Evolutionary conservation across 2,329 filamentous ascomycete species (phyloP), one percentile per base, ranked within the genome.

Genomic region (Colletotrichum higginsianum): DNA sequence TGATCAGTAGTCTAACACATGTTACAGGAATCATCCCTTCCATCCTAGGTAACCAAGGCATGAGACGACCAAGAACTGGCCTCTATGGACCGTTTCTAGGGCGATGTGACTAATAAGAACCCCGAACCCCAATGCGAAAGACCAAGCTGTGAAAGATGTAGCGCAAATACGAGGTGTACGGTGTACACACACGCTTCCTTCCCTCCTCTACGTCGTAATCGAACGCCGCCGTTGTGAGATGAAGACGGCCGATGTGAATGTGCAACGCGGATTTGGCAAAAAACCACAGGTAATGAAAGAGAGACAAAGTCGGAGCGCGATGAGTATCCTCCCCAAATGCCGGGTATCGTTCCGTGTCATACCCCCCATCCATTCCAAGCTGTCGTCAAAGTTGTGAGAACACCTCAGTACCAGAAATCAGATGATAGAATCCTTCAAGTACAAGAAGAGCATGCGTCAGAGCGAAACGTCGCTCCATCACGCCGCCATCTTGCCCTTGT

Each of bases 401-500:
- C 26, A 58, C 46, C 44, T 60, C 53, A 12, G 66, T 38, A 69
- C 46, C 60, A 44, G 52, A 49, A 42, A 40, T 53, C 40, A 58
- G 23, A 63, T 26, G 61, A 38, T 40, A 62, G 21, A 61, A 55
- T 61, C 15, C 13, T n/a, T 35, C 44, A 44, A 42, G 21, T 16
- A 26, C 38, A 38, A 42, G 21, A 18, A 4, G 49, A 16, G 35
- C 42, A 12, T 44, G 23, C 23, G 30, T 16, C 38, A n/a, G 16
- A 46, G 18, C 42, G 18, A 30, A 46, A 16, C 16, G n/a, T 57
- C 38, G 26, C 47, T 78, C 68, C 82, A 57, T 57, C 38, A 57
- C 13, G 55, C 55, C 74, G 80, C 82, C 82, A 85, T 85, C 82
- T 80, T 84, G 49, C 83, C 80, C 70, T 84, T 80, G 71, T 84